phyloP scores from a whole-genome alignment of 495 filamentous ascomycete species.

The Aspergillus ellipticus region DNA sequence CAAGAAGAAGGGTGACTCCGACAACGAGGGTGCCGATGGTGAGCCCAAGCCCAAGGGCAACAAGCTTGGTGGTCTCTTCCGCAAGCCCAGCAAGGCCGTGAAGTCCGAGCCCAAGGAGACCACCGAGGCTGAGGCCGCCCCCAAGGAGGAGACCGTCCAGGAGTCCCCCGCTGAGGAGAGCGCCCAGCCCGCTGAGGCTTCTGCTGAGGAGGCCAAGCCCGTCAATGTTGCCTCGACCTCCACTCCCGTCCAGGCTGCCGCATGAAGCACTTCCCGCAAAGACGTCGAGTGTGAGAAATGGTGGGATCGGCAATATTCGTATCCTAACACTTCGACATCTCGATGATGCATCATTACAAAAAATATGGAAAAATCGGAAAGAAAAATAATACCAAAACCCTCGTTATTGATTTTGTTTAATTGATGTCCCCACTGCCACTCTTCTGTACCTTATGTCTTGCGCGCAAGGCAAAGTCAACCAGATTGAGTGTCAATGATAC shows the following conservation, averaged over 20 bases:
- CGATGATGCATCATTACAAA: constrained; percentile 8
- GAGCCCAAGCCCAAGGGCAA: constrained; percentile 49
- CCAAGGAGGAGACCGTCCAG: constrained; percentile 31
- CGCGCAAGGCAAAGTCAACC: constrained; percentile 4
- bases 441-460: constrained; percentile 18
- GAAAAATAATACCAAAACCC: constrained; percentile 7
- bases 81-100: constrained; percentile 54
- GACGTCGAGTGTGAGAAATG: constrained; percentile 42
- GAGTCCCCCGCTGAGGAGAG: constrained; percentile 32
- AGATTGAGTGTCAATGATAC: constrained; percentile 24
- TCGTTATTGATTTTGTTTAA: constrained; percentile 9
- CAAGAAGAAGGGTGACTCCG: constrained; percentile 51
- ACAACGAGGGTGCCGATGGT: constrained; percentile 46
- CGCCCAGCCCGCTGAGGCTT: constrained; percentile 26
- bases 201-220: constrained; percentile 34
- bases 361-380: constrained; percentile 7
- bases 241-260: constrained; percentile 48
- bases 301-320: constrained; percentile 35
- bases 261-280: constrained; percentile 36
- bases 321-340: constrained; percentile 12
- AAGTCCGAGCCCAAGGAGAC: constrained; percentile 38
- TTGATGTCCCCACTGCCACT: constrained; percentile 34
- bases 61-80: constrained; percentile 55
- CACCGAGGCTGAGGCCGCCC: constrained; percentile 30
- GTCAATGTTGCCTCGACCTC: constrained; percentile 31